Conservation (phyloP, 2,329 filamentous ascomycete species). For the Xylariaceae sp. region DNA sequence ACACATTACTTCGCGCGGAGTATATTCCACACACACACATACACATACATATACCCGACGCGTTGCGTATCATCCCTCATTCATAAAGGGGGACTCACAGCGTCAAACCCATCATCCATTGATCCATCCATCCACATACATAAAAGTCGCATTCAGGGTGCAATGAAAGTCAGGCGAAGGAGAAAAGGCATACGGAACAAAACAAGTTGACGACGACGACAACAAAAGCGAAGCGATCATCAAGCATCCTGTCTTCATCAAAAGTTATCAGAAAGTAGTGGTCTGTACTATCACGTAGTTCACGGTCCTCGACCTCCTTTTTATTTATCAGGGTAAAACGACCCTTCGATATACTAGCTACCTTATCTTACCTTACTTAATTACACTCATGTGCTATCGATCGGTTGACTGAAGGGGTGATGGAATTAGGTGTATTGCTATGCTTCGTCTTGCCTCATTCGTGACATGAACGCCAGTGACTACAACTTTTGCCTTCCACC, state of each 20-base stretch:
- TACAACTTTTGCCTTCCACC: too few species aligned
- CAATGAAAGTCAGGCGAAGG: not conserved
- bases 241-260: not conserved
- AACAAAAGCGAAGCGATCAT: not conserved
- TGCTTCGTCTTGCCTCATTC: too few species aligned
- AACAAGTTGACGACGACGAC: not conserved
- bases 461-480: too few species aligned
- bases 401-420: too few species aligned
- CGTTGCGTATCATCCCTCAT: not conserved
- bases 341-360: too few species aligned
- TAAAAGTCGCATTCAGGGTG: not conserved
- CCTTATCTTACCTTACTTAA: too few species aligned
- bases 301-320: too few species aligned
- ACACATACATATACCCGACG: not conserved
- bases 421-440: too few species aligned
- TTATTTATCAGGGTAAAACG: too few species aligned
- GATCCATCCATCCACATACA: not conserved
- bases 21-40: not conserved
- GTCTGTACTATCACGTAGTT: too few species aligned
- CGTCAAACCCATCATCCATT: not conserved
- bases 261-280: not conserved
- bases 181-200: not conserved
- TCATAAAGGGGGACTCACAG: not conserved
- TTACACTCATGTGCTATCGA: too few species aligned
- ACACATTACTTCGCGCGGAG: not conserved